A percentile compares a stretch with the other conserved stretches of the same genome.
These are phyloP conservation scores for Hysterangium stoloniferum DNA, from an alignment of 768 basidiomycete species.

Conservation along the genomic window DNA sequence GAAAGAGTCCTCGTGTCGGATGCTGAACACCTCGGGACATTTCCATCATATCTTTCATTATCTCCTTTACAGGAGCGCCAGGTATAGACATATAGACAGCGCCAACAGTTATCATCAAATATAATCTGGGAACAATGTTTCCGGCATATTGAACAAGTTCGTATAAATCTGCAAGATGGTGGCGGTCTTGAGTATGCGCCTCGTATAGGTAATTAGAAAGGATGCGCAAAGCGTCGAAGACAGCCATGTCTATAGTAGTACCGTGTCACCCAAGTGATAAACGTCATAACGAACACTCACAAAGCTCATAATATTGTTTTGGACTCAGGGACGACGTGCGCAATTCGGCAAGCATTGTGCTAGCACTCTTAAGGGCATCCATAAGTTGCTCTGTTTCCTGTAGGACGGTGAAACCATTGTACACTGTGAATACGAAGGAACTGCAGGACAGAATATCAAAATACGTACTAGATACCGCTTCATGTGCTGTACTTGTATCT, in stretches of 20 bases:
- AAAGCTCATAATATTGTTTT: constrained; percentile 98
- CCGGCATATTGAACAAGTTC: constrained; percentile 99
- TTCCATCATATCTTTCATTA: constrained; percentile 99
- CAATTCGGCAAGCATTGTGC: constrained; percentile 94
- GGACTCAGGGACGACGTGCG: constrained; percentile 89
- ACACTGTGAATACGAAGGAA: constrained; percentile 11
- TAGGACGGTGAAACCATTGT: background rate
- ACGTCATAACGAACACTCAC: constrained; percentile 34
- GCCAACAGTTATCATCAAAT: constrained; percentile 99
- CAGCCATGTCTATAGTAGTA: constrained; percentile 76
- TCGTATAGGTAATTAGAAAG: constrained; percentile 96
- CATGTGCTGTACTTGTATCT: constrained; percentile 92
- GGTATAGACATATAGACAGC: constrained; percentile 98
- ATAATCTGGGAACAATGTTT: constrained; percentile 87
- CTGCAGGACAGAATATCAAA: constrained; percentile 7
- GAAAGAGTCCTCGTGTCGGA: constrained; percentile 92
- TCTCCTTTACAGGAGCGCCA: constrained; percentile 95
- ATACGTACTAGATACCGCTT: constrained; percentile 77
- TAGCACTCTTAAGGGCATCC: constrained; percentile 97
- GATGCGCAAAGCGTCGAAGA: constrained; percentile 93
- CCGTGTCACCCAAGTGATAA: background rate
- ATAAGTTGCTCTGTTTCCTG: constrained; percentile 95
- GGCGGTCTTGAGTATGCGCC: constrained; percentile 83
- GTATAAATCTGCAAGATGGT: constrained; percentile 97
- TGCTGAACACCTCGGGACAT: constrained; percentile 97